A percentile compares a stretch with the other conserved stretches of the same genome.
phyloP scores from a whole-genome alignment of 176 grass and related monocot species.

The Eragrostis curvula region DNA sequence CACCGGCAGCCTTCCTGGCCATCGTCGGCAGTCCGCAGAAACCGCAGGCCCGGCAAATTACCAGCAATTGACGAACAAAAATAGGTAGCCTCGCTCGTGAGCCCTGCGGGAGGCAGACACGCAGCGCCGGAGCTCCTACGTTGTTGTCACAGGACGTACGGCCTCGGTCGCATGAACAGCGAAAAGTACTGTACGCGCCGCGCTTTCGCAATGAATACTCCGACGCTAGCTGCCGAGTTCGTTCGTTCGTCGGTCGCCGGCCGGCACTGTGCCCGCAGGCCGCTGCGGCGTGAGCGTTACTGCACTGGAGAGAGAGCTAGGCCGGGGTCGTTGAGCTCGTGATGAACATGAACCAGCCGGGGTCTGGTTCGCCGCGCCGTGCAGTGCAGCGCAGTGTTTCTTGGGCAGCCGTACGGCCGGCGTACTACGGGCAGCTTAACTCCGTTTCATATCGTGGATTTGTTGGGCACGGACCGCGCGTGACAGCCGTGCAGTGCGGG shows the following conservation, averaged over 20 bases:
- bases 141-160: not conserved
- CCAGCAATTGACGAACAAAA: too few relatives aligned
- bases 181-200: not conserved
- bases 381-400: constrained; percentile 20
- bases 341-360: not conserved
- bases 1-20: too few relatives aligned
- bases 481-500: not conserved
- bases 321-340: not conserved
- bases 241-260: not conserved
- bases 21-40: too few relatives aligned
- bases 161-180: not conserved
- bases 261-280: not conserved
- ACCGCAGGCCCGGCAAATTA: too few relatives aligned
- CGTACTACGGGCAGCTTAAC: not conserved
- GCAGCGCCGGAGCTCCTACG: constrained; percentile 23
- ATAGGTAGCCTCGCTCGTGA: not conserved
- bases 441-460: not conserved
- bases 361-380: not conserved
- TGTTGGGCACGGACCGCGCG: not conserved
- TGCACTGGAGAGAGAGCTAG: not conserved
- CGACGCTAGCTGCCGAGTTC: not conserved
- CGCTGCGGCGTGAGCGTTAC: not conserved
- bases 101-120: too few relatives aligned
- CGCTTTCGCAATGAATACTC: not conserved
- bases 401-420: not conserved